Conservation (phyloP, 768 basidiomycete genomes). For the Rhodosporidiobolus sp. region DNA sequence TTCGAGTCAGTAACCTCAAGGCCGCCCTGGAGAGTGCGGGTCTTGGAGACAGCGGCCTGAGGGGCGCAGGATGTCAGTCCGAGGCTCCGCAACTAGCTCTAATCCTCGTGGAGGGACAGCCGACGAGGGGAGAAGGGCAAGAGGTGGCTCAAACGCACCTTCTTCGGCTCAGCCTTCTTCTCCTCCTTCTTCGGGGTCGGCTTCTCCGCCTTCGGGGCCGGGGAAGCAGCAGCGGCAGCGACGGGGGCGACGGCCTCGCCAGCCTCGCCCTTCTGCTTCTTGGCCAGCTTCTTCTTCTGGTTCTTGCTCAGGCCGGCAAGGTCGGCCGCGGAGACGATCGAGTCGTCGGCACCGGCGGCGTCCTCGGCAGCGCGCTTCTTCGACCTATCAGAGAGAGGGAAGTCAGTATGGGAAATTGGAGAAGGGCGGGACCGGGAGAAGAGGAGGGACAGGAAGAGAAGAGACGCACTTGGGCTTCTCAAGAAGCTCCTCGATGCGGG, state of each 20-base stretch:
- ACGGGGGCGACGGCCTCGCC: constrained; percentile 39
- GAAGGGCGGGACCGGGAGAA: not conserved
- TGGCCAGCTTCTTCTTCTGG: constrained; percentile 55
- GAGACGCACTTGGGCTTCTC: constrained; percentile 34
- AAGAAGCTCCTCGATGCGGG: constrained; percentile 30
- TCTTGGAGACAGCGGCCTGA: constrained; percentile 21
- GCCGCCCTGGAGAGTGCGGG: constrained; percentile 60
- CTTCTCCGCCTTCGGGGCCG: constrained; percentile 35
- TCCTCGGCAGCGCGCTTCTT: constrained; percentile 40
- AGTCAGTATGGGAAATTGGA: not conserved
- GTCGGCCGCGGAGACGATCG: constrained; percentile 30
- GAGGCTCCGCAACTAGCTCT: no score
- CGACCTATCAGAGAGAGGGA: not conserved
- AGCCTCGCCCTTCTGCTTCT: constrained; percentile 39
- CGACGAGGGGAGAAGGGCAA: not conserved
- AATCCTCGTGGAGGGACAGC: not conserved
- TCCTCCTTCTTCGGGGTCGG: constrained; percentile 40
- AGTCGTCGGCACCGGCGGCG: constrained; percentile 27
- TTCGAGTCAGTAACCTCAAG: constrained; percentile 73
- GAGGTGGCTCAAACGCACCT: constrained; percentile 14
- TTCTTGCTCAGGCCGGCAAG: constrained; percentile 40
- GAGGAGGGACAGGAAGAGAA: constrained; percentile 3
- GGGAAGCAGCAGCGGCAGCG: constrained; percentile 20
- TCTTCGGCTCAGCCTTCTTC: constrained; percentile 50
- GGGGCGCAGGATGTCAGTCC: not conserved